Evolutionary conservation across 768 basidiomycete genomes (phyloP).

Genomic region (Auriscalpium vulgare): DNA sequence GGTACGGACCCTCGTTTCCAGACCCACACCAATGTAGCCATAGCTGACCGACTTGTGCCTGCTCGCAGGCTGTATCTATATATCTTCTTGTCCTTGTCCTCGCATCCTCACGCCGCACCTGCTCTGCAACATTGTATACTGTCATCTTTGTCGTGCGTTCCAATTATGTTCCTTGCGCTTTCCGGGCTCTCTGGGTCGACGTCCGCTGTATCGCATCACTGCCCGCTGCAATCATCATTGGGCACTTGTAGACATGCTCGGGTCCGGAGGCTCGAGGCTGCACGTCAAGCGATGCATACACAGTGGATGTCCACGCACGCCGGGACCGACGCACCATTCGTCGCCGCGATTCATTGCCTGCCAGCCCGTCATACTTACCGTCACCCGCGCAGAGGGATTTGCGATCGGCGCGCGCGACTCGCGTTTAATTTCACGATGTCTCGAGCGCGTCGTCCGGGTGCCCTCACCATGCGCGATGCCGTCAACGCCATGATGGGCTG

Average conservation of each 20-base stretch:
- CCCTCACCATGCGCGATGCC: too few species aligned
- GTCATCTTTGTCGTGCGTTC: slow-evolving; percentile 6
- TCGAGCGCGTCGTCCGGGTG: too few species aligned
- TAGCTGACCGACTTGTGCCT: slow-evolving; percentile 22
- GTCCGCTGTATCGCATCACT: not conserved
- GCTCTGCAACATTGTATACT: slow-evolving; percentile 22
- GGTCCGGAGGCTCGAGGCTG: not conserved
- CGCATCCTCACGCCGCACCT: slow-evolving; percentile 16
- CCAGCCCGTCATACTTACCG: too few species aligned
- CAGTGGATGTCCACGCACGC: too few species aligned
- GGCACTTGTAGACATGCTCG: not conserved
- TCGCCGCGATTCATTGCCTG: too few species aligned
- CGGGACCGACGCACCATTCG: too few species aligned
- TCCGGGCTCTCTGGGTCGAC: not conserved
- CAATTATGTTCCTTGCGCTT: not conserved
- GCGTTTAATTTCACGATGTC: too few species aligned
- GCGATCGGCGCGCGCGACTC: too few species aligned
- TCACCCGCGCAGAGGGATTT: too few species aligned
- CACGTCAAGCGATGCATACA: too few species aligned
- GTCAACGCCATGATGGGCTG: too few species aligned
- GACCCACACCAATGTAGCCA: slow-evolving; percentile 18
- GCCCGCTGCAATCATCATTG: not conserved
- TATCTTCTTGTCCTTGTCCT: slow-evolving; percentile 7
- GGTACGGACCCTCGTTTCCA: slow-evolving; percentile 22
- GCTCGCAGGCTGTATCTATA: slow-evolving; percentile 29